Conservation (phyloP, 768 basidiomycete genomes). For the Amanita rubescens region DNA sequence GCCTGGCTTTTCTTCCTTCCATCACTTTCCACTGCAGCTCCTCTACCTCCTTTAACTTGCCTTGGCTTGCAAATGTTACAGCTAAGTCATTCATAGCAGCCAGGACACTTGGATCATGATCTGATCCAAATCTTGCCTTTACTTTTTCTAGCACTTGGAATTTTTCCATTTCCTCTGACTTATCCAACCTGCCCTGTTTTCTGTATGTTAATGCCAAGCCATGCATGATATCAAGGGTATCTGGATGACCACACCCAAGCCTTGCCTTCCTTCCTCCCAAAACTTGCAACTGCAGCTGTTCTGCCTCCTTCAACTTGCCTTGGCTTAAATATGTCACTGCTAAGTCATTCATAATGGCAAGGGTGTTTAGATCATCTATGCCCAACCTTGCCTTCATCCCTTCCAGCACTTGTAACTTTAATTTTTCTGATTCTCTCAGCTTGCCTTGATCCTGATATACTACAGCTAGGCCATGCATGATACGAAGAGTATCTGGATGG, state of each 20-base stretch:
- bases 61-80: not conserved
- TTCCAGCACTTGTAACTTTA: not conserved
- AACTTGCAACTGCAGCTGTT: not conserved
- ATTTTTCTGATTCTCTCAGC: not conserved
- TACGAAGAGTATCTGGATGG: too few relatives aligned
- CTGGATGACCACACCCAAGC: conserved; percentile 10
- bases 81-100: not conserved
- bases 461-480: not conserved
- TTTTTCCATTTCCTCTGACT: not conserved
- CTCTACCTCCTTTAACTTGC: not conserved
- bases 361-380: not conserved
- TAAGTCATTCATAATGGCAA: not conserved
- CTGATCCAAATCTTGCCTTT: too few relatives aligned
- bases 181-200: conserved; percentile 2
- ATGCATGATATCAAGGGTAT: conserved; percentile 8
- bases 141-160: not conserved
- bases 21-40: not conserved
- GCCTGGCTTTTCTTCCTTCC: not conserved
- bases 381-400: not conserved
- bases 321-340: not conserved
- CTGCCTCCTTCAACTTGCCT: not conserved
- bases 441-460: not conserved
- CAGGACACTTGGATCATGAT: not conserved
- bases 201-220: conserved; percentile 8
- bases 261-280: not conserved